Conservation (phyloP, 306 rosid species). For the Lathyrus oleraceus region DNA sequence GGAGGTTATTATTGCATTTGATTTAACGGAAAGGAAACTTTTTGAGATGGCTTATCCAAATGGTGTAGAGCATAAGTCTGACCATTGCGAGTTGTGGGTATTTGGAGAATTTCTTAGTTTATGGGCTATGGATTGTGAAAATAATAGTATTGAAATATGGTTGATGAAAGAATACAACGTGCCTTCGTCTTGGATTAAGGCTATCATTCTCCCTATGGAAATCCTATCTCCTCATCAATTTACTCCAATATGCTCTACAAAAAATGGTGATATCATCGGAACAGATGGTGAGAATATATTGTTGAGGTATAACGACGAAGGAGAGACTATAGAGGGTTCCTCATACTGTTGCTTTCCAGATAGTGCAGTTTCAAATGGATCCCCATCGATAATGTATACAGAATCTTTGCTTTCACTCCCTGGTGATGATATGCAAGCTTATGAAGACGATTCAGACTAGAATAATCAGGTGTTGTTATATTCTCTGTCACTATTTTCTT, state of each 20-base stretch:
- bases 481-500: not conserved
- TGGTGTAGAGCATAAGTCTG: no score
- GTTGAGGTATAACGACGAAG: slow-evolving; percentile 6
- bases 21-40: no score
- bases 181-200: slow-evolving; percentile 37
- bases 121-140: not conserved
- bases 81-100: not conserved
- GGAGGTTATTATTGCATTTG: no score
- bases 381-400: not conserved
- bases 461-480: not conserved
- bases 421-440: not conserved
- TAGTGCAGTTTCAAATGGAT: no score
- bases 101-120: slow-evolving; percentile 21
- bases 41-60: no score
- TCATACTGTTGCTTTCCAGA: not conserved
- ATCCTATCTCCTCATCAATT: not conserved
- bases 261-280: slow-evolving; percentile 32
- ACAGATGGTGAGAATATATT: not conserved
- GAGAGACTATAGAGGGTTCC: slow-evolving; percentile 4
- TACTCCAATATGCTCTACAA: not conserved
- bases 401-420: slow-evolving; percentile 36
- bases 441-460: not conserved
- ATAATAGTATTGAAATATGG: slow-evolving; percentile 12
- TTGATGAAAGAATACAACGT: slow-evolving; percentile 27
- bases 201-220: not conserved